These are phyloP conservation scores for Coprinopsis marcescibilis DNA, from an alignment of 768 basidiomycete species.

Conservation along the genomic window DNA sequence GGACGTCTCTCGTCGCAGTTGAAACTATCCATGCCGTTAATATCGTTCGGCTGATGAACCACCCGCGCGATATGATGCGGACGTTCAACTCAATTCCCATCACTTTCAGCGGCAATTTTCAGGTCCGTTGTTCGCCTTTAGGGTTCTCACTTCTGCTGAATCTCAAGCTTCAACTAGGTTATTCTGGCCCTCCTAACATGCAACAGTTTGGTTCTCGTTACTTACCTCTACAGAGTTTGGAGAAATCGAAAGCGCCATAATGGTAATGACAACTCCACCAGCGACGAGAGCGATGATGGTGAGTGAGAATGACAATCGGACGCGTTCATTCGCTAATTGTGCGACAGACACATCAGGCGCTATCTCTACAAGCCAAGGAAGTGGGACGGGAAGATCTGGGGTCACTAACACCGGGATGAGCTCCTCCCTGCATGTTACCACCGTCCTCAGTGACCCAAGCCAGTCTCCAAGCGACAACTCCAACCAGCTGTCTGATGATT, in stretches of 20 bases:
- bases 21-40: not conserved
- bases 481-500: too few species aligned
- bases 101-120: not conserved
- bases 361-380: too few species aligned
- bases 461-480: too few species aligned
- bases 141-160: not conserved
- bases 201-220: slow-evolving; percentile 2
- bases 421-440: too few species aligned
- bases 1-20: not conserved
- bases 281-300: too few species aligned
- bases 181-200: not conserved
- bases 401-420: too few species aligned
- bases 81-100: not conserved
- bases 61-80: not conserved
- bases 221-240: not conserved
- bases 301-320: too few species aligned
- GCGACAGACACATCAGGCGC: too few species aligned
- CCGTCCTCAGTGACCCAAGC: too few species aligned
- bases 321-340: too few species aligned
- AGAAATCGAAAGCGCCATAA: not conserved
- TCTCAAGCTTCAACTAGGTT: not conserved
- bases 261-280: too few species aligned
- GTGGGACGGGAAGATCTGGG: too few species aligned
- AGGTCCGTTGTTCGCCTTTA: not conserved
- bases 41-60: not conserved